Conservation (phyloP, 2,329 filamentous ascomycete species). For the Lachnum nothofagi region DNA sequence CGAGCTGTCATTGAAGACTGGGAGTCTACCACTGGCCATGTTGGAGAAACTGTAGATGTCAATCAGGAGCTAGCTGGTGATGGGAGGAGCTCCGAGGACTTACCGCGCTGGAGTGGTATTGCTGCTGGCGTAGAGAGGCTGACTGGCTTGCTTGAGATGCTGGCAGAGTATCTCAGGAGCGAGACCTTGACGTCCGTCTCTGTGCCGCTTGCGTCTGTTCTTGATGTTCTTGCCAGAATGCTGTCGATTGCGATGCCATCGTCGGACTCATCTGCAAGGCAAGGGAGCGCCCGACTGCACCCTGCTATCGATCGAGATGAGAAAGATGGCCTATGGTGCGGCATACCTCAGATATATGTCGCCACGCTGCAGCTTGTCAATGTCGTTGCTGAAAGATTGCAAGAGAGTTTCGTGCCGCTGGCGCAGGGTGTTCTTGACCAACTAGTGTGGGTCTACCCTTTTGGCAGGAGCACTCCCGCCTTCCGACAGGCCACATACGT, state of each 20-base stretch:
- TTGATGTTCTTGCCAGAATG: constrained; percentile 66
- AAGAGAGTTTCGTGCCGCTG: constrained; percentile 52
- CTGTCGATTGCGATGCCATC: constrained; percentile 55
- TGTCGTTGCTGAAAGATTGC: constrained; percentile 53
- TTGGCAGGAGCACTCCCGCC: constrained; percentile 45
- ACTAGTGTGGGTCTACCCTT: constrained; percentile 63
- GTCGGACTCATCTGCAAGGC: constrained; percentile 13
- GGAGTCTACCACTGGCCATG: constrained; percentile 59
- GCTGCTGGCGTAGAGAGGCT: constrained; percentile 67
- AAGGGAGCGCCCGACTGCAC: constrained; percentile 52
- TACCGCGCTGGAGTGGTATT: constrained; percentile 73
- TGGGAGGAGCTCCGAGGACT: constrained; percentile 40
- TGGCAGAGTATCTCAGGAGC: constrained; percentile 58
- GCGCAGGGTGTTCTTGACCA: constrained; percentile 66
- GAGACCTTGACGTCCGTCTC: constrained; percentile 61
- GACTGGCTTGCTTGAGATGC: constrained; percentile 57
- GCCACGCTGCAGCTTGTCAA: constrained; percentile 61
- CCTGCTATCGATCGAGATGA: constrained; percentile 73
- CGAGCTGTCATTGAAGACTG: constrained; percentile 76
- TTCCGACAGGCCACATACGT: constrained; percentile 59
- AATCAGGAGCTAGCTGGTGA: constrained; percentile 47
- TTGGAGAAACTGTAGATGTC: constrained; percentile 39
- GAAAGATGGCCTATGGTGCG: constrained; percentile 69
- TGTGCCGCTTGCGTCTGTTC: constrained; percentile 61
- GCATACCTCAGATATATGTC: constrained; percentile 69